phyloP scores from a whole-genome alignment of 192 early-diverging fungal genomes.

The Rhizophagus prolifer region DNA sequence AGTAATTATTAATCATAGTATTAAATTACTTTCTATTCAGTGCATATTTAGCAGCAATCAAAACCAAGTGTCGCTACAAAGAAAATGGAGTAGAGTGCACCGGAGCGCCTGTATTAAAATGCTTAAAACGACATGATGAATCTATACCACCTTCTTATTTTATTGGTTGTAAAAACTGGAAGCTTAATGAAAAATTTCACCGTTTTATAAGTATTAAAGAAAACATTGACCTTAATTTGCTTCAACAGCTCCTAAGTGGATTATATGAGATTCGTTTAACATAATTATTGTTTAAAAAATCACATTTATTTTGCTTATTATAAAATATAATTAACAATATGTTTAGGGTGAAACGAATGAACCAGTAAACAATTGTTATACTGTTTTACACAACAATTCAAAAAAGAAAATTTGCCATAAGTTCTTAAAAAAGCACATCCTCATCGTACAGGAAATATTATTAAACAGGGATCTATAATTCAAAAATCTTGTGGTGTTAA shows the following conservation, averaged over 20 bases:
- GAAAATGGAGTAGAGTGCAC: too few species aligned
- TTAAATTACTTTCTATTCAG: too few species aligned
- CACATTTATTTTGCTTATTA: neutral
- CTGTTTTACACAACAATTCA: neutral
- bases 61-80: too few species aligned
- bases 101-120: too few species aligned
- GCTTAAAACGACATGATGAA: too few species aligned
- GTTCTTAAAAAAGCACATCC: neutral
- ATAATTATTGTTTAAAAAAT: neutral
- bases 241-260: neutral
- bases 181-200: neutral
- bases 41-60: too few species aligned
- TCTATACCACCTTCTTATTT: neutral
- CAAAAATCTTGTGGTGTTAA: neutral
- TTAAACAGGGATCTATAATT: neutral
- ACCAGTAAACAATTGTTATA: neutral
- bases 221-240: neutral
- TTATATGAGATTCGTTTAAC: neutral
- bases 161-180: neutral
- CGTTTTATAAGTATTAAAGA: neutral
- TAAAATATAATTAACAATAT: too few species aligned
- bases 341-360: too few species aligned
- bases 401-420: neutral
- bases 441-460: neutral
- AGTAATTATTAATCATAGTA: too few species aligned